phyloP scores from a whole-genome alignment of 192 early-diverging fungal species.

The Linnemannia schmuckeri region DNA sequence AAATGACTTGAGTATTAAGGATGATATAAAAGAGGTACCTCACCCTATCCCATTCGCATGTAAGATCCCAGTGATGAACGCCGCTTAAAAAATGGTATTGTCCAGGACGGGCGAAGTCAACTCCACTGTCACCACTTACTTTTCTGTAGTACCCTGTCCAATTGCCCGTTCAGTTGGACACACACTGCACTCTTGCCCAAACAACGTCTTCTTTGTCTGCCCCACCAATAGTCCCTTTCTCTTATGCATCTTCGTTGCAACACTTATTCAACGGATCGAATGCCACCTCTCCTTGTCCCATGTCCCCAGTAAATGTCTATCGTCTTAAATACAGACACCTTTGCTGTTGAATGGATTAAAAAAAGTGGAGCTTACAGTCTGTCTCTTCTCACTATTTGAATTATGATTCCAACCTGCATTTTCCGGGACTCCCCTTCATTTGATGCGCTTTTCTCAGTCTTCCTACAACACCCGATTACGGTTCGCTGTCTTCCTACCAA shows the following conservation, averaged over 20 bases:
- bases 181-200: conserved; percentile 8
- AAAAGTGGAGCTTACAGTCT: not conserved
- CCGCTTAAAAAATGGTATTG: not conserved
- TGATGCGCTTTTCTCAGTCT: not conserved
- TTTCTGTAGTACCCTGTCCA: not conserved
- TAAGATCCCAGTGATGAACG: not conserved
- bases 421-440: not conserved
- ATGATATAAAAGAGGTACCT: not conserved
- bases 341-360: conserved; percentile 1
- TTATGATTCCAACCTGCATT: not conserved
- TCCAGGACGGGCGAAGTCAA: conserved; percentile 11
- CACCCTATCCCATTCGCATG: not conserved
- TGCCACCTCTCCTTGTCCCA: not conserved
- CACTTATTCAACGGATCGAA: conserved; percentile 3
- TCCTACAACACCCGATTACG: not conserved
- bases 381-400: not conserved
- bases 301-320: not conserved
- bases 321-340: not conserved
- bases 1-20: not conserved
- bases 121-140: conserved; percentile 1
- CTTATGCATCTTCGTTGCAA: not conserved
- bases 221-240: conserved; percentile 8
- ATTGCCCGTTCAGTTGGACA: conserved; percentile 23
- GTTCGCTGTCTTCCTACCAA: not conserved
- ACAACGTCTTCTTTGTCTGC: conserved; percentile 9